Base-by-base conservation (phyloP, 179 eudicot species). In the Patellifolia procumbens region DNA sequence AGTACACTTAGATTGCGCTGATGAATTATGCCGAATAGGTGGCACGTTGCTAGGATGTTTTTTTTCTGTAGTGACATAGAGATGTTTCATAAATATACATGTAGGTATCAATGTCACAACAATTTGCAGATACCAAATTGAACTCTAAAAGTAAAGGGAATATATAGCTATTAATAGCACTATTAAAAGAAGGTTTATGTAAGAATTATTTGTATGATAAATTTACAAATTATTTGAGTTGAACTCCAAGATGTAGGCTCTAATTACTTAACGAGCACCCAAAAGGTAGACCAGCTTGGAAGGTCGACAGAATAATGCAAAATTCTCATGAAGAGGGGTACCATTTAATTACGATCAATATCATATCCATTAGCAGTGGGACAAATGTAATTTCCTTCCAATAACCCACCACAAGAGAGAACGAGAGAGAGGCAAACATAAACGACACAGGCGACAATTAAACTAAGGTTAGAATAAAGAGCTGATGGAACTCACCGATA, bases 401-500 rank as follows among this genome's bases (percentile, higher is more conserved):
- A 20, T 10, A 28, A 60, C 3, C 64, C 1, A 53, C 28, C 59
- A 56, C 32, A 56, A 56, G 31, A 29, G 20, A 60, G 19, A 34
- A 64, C 17, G 42, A 34, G 16, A 3, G 43, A 17, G 43, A n/a
- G 17, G 67, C 24, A 46, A 68, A 35, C 17, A 78, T 22, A 51
- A 9, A 37, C 52, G 45, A 59, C 29, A 69, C n/a, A 31, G 7
- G 46, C 19, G 31, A 59, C 17, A 17, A 59, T 13, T 16, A 45
- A 48, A 26, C 37, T 49, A 34, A 70, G 46, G 56, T 48, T 70
- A 49, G 1, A 42, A 42, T 37, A 20, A 20, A 63, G 15, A 31
- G 55, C 16, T 35, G 35, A 32, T 73, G 76, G 49, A 17, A 58
- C 95, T 89, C 78, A 94, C 98, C 92, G 64, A 68, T 55, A 80